A percentile compares a stretch with the other conserved stretches of the same genome.
These are phyloP conservation scores for Grigorovia humatica DNA, from an alignment of 805 yeast genomes.

Conservation along the genomic window DNA sequence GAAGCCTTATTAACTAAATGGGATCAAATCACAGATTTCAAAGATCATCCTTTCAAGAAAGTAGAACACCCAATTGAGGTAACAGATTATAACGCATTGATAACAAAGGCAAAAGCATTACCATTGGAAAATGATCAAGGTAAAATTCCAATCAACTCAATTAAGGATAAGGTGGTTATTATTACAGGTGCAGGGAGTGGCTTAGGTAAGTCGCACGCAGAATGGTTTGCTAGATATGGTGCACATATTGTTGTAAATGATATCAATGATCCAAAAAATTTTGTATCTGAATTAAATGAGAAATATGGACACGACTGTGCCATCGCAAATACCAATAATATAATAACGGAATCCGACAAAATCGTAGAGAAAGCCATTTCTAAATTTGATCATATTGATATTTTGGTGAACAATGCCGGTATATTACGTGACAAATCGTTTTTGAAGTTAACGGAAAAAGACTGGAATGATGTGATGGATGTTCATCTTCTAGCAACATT, in stretches of 20 bases:
- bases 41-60: conserved; percentile 43
- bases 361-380: conserved; percentile 70
- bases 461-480: conserved; percentile 71
- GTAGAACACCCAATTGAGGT: conserved; percentile 61
- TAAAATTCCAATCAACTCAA: conserved; percentile 38
- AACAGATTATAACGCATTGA: conserved; percentile 57
- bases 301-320: conserved; percentile 65
- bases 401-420: conserved; percentile 89
- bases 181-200: conserved; percentile 96
- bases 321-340: conserved; percentile 75
- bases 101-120: conserved; percentile 40
- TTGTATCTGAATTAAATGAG: conserved; percentile 60
- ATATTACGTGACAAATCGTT: conserved; percentile 84
- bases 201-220: conserved; percentile 83
- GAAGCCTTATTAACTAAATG: conserved; percentile 68
- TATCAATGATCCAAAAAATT: conserved; percentile 60
- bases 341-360: conserved; percentile 59
- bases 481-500: conserved; percentile 80
- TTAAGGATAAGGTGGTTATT: conserved; percentile 77
- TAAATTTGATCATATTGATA: conserved; percentile 73
- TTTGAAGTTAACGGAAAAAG: conserved; percentile 68
- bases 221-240: conserved; percentile 77
- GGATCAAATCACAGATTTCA: conserved; percentile 52
- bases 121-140: conserved; percentile 51
- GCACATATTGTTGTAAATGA: conserved; percentile 94